Conservation (phyloP, 164 flowering plant species). For the Cinnamomum micranthum region DNA sequence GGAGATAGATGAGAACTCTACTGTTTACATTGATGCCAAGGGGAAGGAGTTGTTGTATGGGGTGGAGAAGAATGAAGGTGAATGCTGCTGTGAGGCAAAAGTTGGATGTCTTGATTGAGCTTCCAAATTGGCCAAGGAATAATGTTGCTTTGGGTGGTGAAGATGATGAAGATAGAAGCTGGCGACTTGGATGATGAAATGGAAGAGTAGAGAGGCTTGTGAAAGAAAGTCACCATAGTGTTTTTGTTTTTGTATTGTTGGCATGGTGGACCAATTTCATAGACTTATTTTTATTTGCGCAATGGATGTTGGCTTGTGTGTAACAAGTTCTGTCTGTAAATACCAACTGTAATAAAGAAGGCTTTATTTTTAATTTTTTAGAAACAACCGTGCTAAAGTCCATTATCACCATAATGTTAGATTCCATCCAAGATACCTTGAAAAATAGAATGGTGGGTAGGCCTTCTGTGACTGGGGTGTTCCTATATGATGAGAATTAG, state of each 20-base stretch:
- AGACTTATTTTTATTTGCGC: too few relatives aligned
- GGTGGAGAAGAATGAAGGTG: constrained; percentile 61
- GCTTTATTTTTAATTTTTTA: too few relatives aligned
- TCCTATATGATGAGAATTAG: too few relatives aligned
- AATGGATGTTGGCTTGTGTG: too few relatives aligned
- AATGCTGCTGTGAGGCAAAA: constrained; percentile 52
- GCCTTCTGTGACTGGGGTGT: too few relatives aligned
- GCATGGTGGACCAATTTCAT: too few relatives aligned
- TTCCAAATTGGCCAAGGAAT: constrained; percentile 35
- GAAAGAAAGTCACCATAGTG: not conserved
- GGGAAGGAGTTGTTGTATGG: constrained; percentile 17
- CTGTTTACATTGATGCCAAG: constrained; percentile 67
- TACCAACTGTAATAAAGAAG: too few relatives aligned
- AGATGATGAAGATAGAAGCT: constrained; percentile 60
- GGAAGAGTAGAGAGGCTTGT: constrained; percentile 4
- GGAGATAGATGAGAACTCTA: constrained; percentile 89
- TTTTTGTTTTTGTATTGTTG: not conserved
- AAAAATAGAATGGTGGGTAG: too few relatives aligned
- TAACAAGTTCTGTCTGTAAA: too few relatives aligned
- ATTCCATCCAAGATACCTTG: too few relatives aligned
- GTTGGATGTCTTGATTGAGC: constrained; percentile 47
- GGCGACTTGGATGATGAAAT: constrained; percentile 8
- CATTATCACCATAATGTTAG: too few relatives aligned
- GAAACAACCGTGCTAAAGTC: too few relatives aligned
- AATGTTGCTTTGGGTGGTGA: constrained; percentile 50